phyloP scores from a whole-genome alignment of 202 grass and related monocot genomes.

The Saccharum hybrid region DNA sequence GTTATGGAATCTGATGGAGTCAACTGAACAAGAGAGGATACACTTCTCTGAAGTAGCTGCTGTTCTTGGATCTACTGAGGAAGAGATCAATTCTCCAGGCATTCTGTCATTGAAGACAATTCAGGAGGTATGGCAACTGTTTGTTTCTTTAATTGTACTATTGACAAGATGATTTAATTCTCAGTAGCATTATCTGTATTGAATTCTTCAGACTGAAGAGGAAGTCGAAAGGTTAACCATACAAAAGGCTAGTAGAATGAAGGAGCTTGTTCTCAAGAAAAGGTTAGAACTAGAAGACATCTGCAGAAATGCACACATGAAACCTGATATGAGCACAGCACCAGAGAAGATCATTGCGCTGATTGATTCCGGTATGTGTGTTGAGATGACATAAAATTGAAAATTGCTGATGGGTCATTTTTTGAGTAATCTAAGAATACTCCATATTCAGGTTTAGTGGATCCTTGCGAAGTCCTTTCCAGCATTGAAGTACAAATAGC shows the following conservation, averaged over 20 bases:
- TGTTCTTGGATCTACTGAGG: conserved; percentile 63
- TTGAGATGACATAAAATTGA: conserved; percentile 12
- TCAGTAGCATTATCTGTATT: conserved; percentile 35
- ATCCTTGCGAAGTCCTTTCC: conserved; percentile 80
- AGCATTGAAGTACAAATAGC: conserved; percentile 83
- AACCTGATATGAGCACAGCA: conserved; percentile 78
- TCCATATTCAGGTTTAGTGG: conserved; percentile 70
- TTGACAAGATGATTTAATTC: conserved; percentile 26
- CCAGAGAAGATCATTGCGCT: conserved; percentile 72
- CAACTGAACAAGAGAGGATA: conserved; percentile 75
- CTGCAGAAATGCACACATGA: conserved; percentile 71
- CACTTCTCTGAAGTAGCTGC: conserved; percentile 57
- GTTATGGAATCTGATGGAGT: conserved; percentile 92
- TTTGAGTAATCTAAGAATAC: conserved; percentile 40
- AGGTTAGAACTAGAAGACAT: conserved; percentile 83
- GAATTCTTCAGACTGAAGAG: conserved; percentile 64
- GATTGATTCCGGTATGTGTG: conserved; percentile 81
- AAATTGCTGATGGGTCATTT: conserved; percentile 36
- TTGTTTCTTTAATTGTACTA: conserved; percentile 23
- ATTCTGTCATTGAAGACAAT: conserved; percentile 68
- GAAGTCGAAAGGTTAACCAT: conserved; percentile 78
- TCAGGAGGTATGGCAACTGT: conserved; percentile 55
- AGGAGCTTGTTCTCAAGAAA: conserved; percentile 89
- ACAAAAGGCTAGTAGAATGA: conserved; percentile 84
- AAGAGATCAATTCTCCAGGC: conserved; percentile 70